Conservation (phyloP, 306 rosid genomes). For the Luffa acutangula region DNA sequence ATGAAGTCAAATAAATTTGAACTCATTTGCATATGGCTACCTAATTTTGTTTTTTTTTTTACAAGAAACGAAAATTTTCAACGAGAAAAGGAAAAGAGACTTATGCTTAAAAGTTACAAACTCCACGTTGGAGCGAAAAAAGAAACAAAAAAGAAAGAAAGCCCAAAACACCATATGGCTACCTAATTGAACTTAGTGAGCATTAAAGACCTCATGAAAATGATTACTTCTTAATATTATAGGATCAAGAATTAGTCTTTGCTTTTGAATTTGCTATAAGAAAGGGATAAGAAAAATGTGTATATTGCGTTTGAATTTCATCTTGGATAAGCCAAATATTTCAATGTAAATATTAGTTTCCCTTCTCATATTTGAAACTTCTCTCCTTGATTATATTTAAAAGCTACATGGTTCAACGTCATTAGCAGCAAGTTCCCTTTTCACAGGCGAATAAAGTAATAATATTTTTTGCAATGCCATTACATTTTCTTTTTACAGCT, state of each 20-base stretch:
- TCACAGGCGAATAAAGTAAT: background rate
- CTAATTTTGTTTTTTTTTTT: background rate
- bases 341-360: background rate
- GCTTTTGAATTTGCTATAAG: background rate
- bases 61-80: no score
- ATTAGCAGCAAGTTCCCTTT: background rate
- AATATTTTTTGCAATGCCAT: background rate
- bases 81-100: no score
- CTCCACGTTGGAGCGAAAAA: no score
- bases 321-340: no score
- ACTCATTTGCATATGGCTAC: background rate
- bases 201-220: no score
- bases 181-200: no score
- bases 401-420: background rate
- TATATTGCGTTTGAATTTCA: background rate
- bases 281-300: no score
- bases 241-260: background rate
- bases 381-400: background rate
- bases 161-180: no score
- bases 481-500: constrained; percentile 34
- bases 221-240: background rate
- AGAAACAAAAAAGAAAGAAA: no score
- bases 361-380: background rate
- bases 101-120: no score
- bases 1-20: no score